Conservation (phyloP, 208 protist genomes). For the Tritrichomonas musculus region DNA sequence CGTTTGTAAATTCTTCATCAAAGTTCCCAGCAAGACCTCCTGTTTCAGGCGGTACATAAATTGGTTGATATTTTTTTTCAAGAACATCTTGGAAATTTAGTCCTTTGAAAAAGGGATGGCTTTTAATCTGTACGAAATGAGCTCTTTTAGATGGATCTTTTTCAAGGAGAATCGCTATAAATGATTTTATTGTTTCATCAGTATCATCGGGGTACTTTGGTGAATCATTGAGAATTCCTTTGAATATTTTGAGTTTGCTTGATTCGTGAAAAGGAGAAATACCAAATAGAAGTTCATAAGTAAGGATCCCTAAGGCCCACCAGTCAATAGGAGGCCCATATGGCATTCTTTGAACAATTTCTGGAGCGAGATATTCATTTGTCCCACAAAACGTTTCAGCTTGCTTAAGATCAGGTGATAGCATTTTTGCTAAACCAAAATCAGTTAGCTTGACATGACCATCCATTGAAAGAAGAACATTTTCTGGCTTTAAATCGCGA, state of each 20-base stretch:
- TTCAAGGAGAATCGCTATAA: neutral
- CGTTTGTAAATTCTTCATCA: neutral
- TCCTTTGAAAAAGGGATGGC: neutral
- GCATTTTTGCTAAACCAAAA: constrained; percentile 18
- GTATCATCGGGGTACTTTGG: neutral
- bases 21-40: neutral
- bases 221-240: neutral
- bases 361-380: neutral
- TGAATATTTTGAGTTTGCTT: neutral
- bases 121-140: neutral
- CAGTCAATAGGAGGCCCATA: neutral
- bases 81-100: neutral
- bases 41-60: neutral
- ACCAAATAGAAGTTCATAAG: neutral
- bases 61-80: neutral
- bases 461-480: neutral
- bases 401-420: too few relatives aligned
- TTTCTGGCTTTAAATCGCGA: constrained; percentile 29
- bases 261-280: neutral
- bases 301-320: constrained; percentile 10
- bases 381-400: constrained; percentile 3
- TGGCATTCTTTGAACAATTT: neutral
- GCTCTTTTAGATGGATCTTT: neutral
- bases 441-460: neutral
- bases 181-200: neutral